Evolutionary conservation across 306 rosid genomes (phyloP).

Genomic region (Dalbergia oliveri): DNA sequence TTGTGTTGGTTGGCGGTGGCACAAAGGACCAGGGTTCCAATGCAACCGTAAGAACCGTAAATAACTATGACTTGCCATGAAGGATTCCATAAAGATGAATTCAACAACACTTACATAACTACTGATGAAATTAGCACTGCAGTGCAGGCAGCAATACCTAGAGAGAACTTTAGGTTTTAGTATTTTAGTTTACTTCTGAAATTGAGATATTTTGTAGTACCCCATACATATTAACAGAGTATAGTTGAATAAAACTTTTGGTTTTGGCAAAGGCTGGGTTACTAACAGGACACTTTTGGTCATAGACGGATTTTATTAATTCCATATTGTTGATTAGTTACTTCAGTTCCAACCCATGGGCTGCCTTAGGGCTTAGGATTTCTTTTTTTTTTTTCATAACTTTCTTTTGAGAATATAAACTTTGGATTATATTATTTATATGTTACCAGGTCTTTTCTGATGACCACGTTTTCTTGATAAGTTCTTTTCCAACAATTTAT

Average conservation of each 20-base stretch:
- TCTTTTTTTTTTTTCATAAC: too few species aligned
- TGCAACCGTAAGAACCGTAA: conserved; percentile 8
- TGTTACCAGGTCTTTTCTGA: neutral
- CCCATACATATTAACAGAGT: neutral
- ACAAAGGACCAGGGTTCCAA: neutral
- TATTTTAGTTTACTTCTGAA: conserved; percentile 21
- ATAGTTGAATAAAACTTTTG: conserved; percentile 11
- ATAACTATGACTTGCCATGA: neutral
- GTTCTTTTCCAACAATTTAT: neutral
- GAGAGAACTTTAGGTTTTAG: neutral
- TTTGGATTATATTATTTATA: too few species aligned
- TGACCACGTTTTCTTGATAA: neutral
- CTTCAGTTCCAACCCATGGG: neutral
- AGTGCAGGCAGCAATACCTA: neutral
- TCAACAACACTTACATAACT: neutral
- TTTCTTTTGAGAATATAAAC: neutral
- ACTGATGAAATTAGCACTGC: neutral
- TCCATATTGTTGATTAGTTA: neutral
- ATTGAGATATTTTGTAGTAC: conserved; percentile 11
- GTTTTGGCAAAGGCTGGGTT: conserved; percentile 6
- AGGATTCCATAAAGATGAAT: conserved; percentile 22
- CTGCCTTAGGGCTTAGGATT: neutral
- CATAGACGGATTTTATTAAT: neutral
- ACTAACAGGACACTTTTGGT: neutral
- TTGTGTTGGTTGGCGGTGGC: neutral